Evolutionary conservation across 1,284 basidiomycete species (phyloP).

Genomic region (Melampsora larici-populina): DNA sequence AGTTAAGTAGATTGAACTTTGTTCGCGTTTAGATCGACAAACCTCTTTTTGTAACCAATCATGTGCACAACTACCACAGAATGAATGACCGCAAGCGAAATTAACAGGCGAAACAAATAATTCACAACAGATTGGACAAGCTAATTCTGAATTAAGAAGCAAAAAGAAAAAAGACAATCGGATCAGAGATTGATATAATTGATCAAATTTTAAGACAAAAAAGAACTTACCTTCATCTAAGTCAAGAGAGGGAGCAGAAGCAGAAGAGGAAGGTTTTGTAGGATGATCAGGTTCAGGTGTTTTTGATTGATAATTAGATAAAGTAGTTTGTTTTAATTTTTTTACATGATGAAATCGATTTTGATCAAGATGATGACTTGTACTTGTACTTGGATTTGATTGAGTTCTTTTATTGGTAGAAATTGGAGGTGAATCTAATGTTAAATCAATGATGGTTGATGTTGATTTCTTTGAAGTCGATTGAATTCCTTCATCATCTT

Average conservation of each 20-base stretch:
- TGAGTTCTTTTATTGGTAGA: neutral
- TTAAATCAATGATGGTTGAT: neutral
- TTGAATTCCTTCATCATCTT: too few species aligned
- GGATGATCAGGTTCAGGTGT: neutral
- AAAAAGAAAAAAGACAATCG: neutral
- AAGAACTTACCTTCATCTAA: neutral
- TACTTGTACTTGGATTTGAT: neutral
- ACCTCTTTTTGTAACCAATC: slow-evolving; percentile 16
- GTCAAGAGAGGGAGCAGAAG: neutral
- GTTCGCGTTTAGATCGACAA: neutral
- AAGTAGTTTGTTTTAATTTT: neutral
- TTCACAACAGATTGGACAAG: slow-evolving; percentile 11
- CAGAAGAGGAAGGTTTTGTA: neutral
- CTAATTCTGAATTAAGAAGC: neutral
- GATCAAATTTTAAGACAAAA: neutral
- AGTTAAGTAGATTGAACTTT: neutral
- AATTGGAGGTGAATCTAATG: neutral
- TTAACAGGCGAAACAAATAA: slow-evolving; percentile 9
- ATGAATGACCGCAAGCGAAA: slow-evolving; percentile 10
- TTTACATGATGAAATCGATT: neutral
- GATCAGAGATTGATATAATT: neutral
- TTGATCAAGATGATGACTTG: neutral
- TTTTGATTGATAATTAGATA: neutral
- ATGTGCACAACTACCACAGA: slow-evolving; percentile 18
- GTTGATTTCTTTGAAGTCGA: neutral